phyloP scores from a whole-genome alignment of 805 yeast species.

The Lipomyces anomalus region DNA sequence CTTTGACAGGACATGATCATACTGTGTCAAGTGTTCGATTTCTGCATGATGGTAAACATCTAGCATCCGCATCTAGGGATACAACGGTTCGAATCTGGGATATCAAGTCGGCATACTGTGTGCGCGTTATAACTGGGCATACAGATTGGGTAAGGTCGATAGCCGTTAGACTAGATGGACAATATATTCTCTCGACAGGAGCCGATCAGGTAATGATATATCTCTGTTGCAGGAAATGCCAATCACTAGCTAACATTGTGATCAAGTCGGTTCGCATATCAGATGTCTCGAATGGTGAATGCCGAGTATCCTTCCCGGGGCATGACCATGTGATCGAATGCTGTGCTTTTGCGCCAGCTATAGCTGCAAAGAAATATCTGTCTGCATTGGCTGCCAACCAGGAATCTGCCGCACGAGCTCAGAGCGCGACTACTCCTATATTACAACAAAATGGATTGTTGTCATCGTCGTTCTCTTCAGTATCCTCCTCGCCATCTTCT shows the following conservation, averaged over 20 bases:
- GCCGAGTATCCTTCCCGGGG: slow-evolving; percentile 61
- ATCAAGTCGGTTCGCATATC: slow-evolving; percentile 56
- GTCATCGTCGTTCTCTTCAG: slow-evolving; percentile 4
- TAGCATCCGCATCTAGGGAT: slow-evolving; percentile 78
- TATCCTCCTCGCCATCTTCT: not conserved
- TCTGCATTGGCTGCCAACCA: too few species aligned
- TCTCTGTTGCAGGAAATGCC: too few species aligned
- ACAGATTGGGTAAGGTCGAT: slow-evolving; percentile 81
- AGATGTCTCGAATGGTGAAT: slow-evolving; percentile 60
- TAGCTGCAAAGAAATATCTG: too few species aligned
- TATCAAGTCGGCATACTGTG: slow-evolving; percentile 57
- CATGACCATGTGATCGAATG: slow-evolving; percentile 71
- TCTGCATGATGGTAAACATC: slow-evolving; percentile 45
- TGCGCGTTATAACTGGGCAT: slow-evolving; percentile 66
- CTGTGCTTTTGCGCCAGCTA: slow-evolving; percentile 57
- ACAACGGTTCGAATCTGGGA: slow-evolving; percentile 80
- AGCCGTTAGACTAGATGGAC: slow-evolving; percentile 44
- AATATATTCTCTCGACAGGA: slow-evolving; percentile 64
- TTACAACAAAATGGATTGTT: not conserved
- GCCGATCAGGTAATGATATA: too few species aligned
- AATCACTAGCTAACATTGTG: too few species aligned
- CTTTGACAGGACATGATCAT: slow-evolving; percentile 82
- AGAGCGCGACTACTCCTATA: too few species aligned
- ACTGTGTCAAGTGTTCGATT: slow-evolving; percentile 63
- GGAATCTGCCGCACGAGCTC: too few species aligned